These are phyloP conservation scores for Thraustochytrium sp. DNA, from an alignment of 352 stramenopile species.

Conservation along the genomic window DNA sequence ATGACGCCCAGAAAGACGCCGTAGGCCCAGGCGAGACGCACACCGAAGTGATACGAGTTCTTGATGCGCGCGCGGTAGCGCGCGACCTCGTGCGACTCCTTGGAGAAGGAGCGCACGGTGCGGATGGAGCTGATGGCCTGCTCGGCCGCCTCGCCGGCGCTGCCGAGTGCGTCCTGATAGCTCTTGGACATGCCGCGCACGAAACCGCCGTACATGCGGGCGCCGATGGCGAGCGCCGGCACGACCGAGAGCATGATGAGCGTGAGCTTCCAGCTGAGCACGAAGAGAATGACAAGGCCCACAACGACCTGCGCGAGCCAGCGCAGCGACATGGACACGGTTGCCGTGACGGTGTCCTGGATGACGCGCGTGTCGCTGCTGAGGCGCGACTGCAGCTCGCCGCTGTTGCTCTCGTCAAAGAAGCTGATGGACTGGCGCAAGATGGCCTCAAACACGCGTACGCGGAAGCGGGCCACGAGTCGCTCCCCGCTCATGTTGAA, in stretches of 20 bases:
- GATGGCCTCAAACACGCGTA: slow-evolving; percentile 50
- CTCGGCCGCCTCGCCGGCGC: slow-evolving; percentile 43
- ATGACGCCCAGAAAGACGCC: slow-evolving; percentile 51
- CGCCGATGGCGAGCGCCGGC: slow-evolving; percentile 58
- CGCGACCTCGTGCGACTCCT: slow-evolving; percentile 48
- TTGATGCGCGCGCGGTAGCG: slow-evolving; percentile 45
- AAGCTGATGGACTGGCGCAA: slow-evolving; percentile 62
- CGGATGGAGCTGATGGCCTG: slow-evolving; percentile 53
- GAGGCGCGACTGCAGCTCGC: slow-evolving; percentile 45
- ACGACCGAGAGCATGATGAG: slow-evolving; percentile 64
- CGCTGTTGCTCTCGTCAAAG: slow-evolving; percentile 60
- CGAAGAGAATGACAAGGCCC: slow-evolving; percentile 45
- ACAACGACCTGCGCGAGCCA: slow-evolving; percentile 29
- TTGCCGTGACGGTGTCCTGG: slow-evolving; percentile 49
- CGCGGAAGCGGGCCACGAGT: slow-evolving; percentile 35
- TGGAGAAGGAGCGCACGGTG: slow-evolving; percentile 53
- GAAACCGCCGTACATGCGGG: slow-evolving; percentile 47
- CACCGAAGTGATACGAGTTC: slow-evolving; percentile 53
- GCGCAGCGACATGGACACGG: slow-evolving; percentile 39
- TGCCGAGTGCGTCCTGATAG: slow-evolving; percentile 47
- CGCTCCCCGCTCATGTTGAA: slow-evolving; percentile 41
- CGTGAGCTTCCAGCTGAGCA: slow-evolving; percentile 65
- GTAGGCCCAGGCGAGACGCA: slow-evolving; percentile 52
- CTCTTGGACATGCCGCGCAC: slow-evolving; percentile 44
- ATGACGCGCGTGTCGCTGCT: slow-evolving; percentile 39